Evolutionary conservation across 352 stramenopile species (phyloP), one percentile per base, ranked within the genome.

Genomic region (Globisporangium spinosum): DNA sequence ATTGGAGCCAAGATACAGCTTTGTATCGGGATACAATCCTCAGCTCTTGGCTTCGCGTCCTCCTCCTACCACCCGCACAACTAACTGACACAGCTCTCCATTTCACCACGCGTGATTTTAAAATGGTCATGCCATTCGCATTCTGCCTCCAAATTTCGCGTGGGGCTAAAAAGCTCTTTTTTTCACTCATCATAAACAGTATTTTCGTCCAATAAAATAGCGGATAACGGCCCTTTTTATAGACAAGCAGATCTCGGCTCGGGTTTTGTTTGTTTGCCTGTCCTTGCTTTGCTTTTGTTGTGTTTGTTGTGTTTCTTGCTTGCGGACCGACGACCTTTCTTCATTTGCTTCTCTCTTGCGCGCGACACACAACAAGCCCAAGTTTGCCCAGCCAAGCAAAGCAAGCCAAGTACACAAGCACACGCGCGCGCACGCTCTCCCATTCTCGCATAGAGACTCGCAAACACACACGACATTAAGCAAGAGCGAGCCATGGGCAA

Each of bases 401-500:
- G 23, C 20, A n/a, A n/a, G 25, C 23, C 23, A 34, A 22, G 47
- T 43, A 12, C 55, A 35, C 29, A n/a, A 34, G 27, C 17, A 20
- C 55, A 17, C 54, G 7, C 54, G 7, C 55, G 53, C 49, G 22
- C 5, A 32, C 55, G 15, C 15, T 45, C 15, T 20, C 27, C 17
- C 27, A 60, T 40, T 45, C 3, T 23, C 10, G 9, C 49, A 59
- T 8, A 43, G 7, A 22, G 3, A 38, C 53, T 2, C 13, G 3
- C 51, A 32, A 32, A 20, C 53, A 25, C 29, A 32, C 54, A 58
- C 25, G 51, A 25, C 56, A 34, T 20, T 29, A 27, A 40, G 13
- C 13, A 17, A 38, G 4, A 27, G 47, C 3, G 13, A 59, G 27
- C 23, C n/a, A 94, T 95, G 87, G 87, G 87, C 32, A 93, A 93